These are phyloP conservation scores for Stephania japonica DNA, from an alignment of 164 flowering plant genomes.

Conservation along the genomic window DNA sequence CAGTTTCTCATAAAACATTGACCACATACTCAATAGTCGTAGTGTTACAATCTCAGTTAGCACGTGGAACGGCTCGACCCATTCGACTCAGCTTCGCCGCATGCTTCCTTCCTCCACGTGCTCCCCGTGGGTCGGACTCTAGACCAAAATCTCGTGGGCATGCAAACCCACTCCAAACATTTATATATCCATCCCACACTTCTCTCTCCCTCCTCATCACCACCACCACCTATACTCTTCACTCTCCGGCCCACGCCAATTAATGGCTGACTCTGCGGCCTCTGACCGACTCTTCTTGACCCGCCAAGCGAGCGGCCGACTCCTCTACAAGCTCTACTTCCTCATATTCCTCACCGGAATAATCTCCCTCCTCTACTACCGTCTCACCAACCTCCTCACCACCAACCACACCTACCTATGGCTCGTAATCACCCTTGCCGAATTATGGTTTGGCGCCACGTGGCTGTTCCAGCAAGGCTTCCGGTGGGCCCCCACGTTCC, in stretches of 20 bases:
- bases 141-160: slow-evolving; percentile 5
- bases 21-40: too few species aligned
- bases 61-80: too few species aligned
- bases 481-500: slow-evolving; percentile 30
- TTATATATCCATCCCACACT: background rate
- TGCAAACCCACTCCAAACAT: background rate
- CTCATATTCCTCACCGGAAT: slow-evolving; percentile 16
- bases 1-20: too few species aligned
- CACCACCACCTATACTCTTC: background rate
- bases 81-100: too few species aligned
- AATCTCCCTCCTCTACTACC: slow-evolving; percentile 20
- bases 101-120: background rate
- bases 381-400: slow-evolving; percentile 16
- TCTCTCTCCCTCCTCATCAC: background rate
- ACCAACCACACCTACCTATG: slow-evolving; percentile 10
- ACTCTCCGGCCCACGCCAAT: too few species aligned
- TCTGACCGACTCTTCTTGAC: slow-evolving; percentile 18
- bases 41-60: too few species aligned
- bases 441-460: slow-evolving; percentile 20
- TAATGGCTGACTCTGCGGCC: background rate
- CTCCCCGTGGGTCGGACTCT: background rate
- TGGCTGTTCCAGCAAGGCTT: slow-evolving; percentile 31
- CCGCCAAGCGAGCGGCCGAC: slow-evolving; percentile 13
- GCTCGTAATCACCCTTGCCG: slow-evolving; percentile 21
- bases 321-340: slow-evolving; percentile 28